These are phyloP conservation scores for Aschersonia sp. DNA, from an alignment of 2,329 filamentous ascomycete species.

Conservation along the genomic window DNA sequence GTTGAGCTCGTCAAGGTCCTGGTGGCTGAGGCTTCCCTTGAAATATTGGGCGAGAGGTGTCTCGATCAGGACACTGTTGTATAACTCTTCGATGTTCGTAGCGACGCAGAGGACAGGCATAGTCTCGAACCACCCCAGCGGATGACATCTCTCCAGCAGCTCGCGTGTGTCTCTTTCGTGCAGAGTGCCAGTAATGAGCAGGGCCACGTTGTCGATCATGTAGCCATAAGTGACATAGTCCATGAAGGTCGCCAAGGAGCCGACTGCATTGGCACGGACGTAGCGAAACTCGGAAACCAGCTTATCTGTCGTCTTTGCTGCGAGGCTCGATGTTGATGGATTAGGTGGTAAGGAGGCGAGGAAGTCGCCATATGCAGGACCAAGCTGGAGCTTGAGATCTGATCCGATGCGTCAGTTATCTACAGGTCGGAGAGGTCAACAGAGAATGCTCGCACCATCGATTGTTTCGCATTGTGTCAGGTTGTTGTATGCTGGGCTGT, in stretches of 20 bases:
- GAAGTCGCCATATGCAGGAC: slow-evolving; percentile 93
- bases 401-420: background rate
- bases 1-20: slow-evolving; percentile 95
- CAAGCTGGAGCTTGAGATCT: slow-evolving; percentile 98
- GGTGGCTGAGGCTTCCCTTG: slow-evolving; percentile 89
- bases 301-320: slow-evolving; percentile 93
- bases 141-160: slow-evolving; percentile 88
- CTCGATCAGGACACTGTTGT: slow-evolving; percentile 95
- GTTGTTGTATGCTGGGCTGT: slow-evolving; percentile 82
- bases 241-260: slow-evolving; percentile 86
- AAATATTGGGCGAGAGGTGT: slow-evolving; percentile 93
- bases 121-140: slow-evolving; percentile 96
- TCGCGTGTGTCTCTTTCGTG: slow-evolving; percentile 96
- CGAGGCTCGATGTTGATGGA: slow-evolving; percentile 88
- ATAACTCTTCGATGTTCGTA: slow-evolving; percentile 96
- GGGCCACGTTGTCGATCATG: slow-evolving; percentile 99
- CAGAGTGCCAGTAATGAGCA: slow-evolving; percentile 92
- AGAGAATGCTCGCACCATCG: slow-evolving; percentile 47
- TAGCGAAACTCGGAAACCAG: slow-evolving; percentile 96
- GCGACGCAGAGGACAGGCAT: slow-evolving; percentile 96
- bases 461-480: slow-evolving; percentile 95
- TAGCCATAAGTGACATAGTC: slow-evolving; percentile 98
- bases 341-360: slow-evolving; percentile 87
- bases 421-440: background rate
- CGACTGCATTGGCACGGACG: slow-evolving; percentile 82